Base-by-base conservation (phyloP, 2,329 filamentous ascomycete species). In the Rhinocladiella similis region DNA sequence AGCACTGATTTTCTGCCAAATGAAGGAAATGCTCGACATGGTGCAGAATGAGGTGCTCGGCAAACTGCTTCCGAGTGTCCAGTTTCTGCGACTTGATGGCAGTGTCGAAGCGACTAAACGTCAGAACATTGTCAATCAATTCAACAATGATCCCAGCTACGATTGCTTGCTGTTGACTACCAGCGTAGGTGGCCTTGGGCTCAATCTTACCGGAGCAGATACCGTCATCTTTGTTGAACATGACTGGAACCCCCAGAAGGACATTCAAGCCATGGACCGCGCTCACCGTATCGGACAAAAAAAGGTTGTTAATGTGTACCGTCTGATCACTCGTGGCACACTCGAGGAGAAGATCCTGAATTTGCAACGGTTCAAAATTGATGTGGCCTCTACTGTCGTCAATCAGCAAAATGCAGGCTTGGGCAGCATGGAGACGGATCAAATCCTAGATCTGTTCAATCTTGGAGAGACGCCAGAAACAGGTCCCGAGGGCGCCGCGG, bases 11-110 rank as follows among this genome's bases (percentile, higher is more conserved):
- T 99, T 99, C 80, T 99, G 94, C 68, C 94, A 99, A 72, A 97
- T 99, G 91, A 99, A 99, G 75, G 94, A 99, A 73, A 99, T 99
- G 95, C 82, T 99, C 20, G 94, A 99, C 72, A 97, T 99, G 84
- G 95, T 99, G 2, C 92, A 97, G 70, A 91, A 89, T 66, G 92
- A 93, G 56, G 94, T 99, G 1, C 77, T 99, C 38, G 91, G 90
- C 72, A 88, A 89, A 68, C 82, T 97, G 75, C 82, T 99, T n/a
- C 94, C 94, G 1, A 89, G 88, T 0, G 92, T 97, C 5, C 94
- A 95, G 36, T 97, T 88, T 70, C 83, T 97, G 56, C 89, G 95
- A n/a, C 84, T 99, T 33, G 95, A 99, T 67, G 94, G 94, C 29
- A 86, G 86, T 5, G 91, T 99, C 12, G 94, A 97, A 73, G 90